These are phyloP conservation scores for Paxillus involutus DNA, from an alignment of 768 basidiomycete genomes.

Conservation along the genomic window DNA sequence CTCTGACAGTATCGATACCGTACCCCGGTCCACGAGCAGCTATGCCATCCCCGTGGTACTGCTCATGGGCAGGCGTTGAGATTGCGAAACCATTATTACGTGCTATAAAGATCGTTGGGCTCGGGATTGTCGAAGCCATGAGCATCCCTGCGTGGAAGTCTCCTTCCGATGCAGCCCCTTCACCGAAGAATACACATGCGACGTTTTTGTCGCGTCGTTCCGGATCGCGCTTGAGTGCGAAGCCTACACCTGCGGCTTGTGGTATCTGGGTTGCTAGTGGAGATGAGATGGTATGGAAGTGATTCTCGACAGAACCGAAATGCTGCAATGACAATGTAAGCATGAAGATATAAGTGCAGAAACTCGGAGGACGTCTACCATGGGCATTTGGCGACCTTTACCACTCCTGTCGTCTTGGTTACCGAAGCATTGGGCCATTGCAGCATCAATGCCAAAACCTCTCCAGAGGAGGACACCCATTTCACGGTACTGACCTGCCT, in stretches of 20 bases:
- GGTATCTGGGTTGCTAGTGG: slow-evolving; percentile 94
- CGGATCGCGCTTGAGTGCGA: slow-evolving; percentile 81
- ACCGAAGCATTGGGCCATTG: slow-evolving; percentile 93
- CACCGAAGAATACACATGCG: slow-evolving; percentile 89
- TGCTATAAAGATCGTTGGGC: slow-evolving; percentile 72
- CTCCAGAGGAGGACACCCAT: slow-evolving; percentile 91
- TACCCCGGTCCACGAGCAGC: slow-evolving; percentile 88
- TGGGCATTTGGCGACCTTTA: slow-evolving; percentile 93
- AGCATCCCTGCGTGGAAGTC: slow-evolving; percentile 93
- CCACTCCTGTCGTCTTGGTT: slow-evolving; percentile 77
- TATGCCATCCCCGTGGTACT: slow-evolving; percentile 92
- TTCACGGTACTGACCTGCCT: slow-evolving; percentile 85
- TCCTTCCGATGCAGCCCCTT: slow-evolving; percentile 92
- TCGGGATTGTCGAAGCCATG: slow-evolving; percentile 73
- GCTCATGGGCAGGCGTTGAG: slow-evolving; percentile 86
- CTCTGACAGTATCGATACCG: slow-evolving; percentile 87
- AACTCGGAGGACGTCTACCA: slow-evolving; percentile 46
- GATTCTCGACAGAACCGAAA: slow-evolving; percentile 79
- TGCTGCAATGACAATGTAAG: slow-evolving; percentile 50
- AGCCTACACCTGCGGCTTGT: slow-evolving; percentile 91
- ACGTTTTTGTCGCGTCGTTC: slow-evolving; percentile 66
- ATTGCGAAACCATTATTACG: slow-evolving; percentile 94
- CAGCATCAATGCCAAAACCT: slow-evolving; percentile 71
- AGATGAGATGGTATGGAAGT: slow-evolving; percentile 94
- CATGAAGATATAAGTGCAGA: not conserved